phyloP scores from a whole-genome alignment of 768 basidiomycete genomes.

The Collybiopsis luxurians region DNA sequence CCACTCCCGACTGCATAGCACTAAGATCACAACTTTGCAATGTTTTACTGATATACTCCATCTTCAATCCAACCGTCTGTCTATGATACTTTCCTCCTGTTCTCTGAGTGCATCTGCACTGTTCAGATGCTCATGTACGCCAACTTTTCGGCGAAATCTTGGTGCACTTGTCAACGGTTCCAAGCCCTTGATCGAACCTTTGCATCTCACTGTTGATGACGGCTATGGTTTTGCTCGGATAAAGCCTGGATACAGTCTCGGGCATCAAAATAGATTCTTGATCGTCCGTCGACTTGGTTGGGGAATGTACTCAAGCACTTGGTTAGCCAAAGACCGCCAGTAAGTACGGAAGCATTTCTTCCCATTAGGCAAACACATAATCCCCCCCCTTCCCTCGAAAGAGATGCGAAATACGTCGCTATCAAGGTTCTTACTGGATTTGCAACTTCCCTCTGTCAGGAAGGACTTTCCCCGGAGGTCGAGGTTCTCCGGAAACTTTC shows the following conservation, averaged over 20 bases:
- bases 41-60: no score
- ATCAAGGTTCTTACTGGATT: slow-evolving; percentile 27
- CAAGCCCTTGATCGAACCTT: slow-evolving; percentile 19
- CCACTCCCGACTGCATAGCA: no score
- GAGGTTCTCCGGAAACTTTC: slow-evolving; percentile 13
- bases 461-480: slow-evolving; percentile 19
- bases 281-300: slow-evolving; percentile 27
- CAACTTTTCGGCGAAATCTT: not conserved
- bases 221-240: slow-evolving; percentile 25
- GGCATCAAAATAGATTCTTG: slow-evolving; percentile 22
- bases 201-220: slow-evolving; percentile 22
- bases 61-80: no score
- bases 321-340: slow-evolving; percentile 25
- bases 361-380: no score
- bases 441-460: slow-evolving; percentile 16
- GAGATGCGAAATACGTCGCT: slow-evolving; percentile 24
- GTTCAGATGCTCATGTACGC: no score
- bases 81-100: no score
- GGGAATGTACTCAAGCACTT: slow-evolving; percentile 28
- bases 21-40: no score
- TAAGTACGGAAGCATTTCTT: slow-evolving; percentile 9
- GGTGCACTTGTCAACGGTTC: slow-evolving; percentile 1
- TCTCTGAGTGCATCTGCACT: no score
- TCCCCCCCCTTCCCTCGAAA: no score
- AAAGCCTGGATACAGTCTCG: slow-evolving; percentile 23